A percentile compares a stretch with the other conserved stretches of the same genome.
Conservation (phyloP, 2,329 filamentous ascomycete genomes). For the Ophiosphaerella herpotricha region DNA sequence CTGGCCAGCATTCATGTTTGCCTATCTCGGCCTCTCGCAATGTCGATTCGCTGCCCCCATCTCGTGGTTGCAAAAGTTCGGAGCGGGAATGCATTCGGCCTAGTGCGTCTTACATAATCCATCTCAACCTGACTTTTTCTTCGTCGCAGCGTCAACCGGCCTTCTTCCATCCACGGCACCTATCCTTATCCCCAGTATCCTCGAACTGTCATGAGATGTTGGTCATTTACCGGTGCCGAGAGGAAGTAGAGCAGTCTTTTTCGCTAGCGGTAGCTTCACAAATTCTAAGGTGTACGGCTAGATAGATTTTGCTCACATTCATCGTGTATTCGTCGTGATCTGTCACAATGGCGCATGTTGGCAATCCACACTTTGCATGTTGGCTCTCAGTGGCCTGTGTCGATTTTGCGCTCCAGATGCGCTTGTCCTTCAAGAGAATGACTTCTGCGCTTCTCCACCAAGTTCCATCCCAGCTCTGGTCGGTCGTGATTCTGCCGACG, state of each 20-base stretch:
- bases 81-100: conserved; percentile 34
- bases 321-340: neutral
- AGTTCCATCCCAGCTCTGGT: neutral
- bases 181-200: conserved; percentile 92
- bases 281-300: conserved; percentile 83
- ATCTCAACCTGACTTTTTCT: conserved; percentile 22
- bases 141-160: conserved; percentile 15
- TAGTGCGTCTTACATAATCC: conserved; percentile 29
- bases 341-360: too few species aligned
- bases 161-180: conserved; percentile 60
- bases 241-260: conserved; percentile 80
- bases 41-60: conserved; percentile 12
- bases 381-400: too few species aligned
- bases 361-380: too few species aligned
- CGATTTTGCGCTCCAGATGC: too few species aligned
- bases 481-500: conserved; percentile 3
- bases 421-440: neutral
- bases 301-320: conserved; percentile 92
- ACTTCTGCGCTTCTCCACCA: neutral
- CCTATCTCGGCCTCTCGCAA: conserved; percentile 13
- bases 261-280: conserved; percentile 95
- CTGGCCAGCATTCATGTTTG: conserved; percentile 51
- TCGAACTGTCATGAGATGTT: conserved; percentile 64
- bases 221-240: conserved; percentile 94
- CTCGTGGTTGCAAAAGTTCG: conserved; percentile 32